phyloP scores from a whole-genome alignment of 345 rosid species.

The Camelina neglecta region DNA sequence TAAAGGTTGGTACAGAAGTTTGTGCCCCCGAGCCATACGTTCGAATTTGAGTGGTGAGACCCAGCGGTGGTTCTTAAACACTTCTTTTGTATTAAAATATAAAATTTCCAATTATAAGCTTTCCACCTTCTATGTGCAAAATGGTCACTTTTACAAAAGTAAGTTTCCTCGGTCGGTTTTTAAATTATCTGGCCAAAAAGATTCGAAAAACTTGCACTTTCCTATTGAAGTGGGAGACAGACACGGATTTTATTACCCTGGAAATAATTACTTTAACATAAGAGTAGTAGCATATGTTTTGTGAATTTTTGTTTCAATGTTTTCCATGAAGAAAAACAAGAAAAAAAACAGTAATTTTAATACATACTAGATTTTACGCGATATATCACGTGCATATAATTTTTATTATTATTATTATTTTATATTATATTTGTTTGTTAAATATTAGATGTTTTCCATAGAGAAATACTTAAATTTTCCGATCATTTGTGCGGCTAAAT shows the following conservation, averaged over 20 bases:
- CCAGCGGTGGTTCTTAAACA: conserved; percentile 60
- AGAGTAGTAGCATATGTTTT: neutral
- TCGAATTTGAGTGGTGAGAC: conserved; percentile 58
- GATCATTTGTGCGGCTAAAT: too few relatives aligned
- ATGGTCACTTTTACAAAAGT: conserved; percentile 35
- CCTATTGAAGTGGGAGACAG: conserved; percentile 7
- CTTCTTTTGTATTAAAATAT: conserved; percentile 30
- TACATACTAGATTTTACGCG: too few relatives aligned
- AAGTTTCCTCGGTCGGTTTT: conserved; percentile 38
- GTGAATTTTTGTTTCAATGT: neutral
- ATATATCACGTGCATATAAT: too few relatives aligned
- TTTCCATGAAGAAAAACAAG: neutral
- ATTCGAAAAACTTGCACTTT: conserved; percentile 29
- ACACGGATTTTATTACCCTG: conserved; percentile 17
- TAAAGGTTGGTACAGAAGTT: conserved; percentile 64
- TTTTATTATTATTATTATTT: too few relatives aligned
- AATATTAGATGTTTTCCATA: too few relatives aligned
- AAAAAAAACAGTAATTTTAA: too few relatives aligned
- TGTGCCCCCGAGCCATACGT: conserved; percentile 75
- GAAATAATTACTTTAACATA: neutral
- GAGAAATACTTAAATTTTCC: too few relatives aligned
- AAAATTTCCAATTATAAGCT: conserved; percentile 41
- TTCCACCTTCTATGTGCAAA: conserved; percentile 27
- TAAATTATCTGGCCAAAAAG: conserved; percentile 13
- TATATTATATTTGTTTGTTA: too few relatives aligned